These are phyloP conservation scores for Linaria vulgaris DNA, from an alignment of 257 asterid genomes.

Conservation along the genomic window DNA sequence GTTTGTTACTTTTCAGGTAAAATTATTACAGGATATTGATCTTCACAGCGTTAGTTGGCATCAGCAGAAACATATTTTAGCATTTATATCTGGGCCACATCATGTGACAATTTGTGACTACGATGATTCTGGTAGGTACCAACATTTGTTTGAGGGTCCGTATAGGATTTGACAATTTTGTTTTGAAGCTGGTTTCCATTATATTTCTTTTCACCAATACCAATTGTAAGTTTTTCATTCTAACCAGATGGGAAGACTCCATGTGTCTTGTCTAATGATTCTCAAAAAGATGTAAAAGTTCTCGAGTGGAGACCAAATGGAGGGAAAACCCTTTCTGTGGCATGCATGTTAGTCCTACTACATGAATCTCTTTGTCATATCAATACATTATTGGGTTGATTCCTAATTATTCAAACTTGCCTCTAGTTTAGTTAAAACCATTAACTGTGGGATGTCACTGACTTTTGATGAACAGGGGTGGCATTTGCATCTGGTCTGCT, in stretches of 20 bases:
- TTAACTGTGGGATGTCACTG: slow-evolving; percentile 23
- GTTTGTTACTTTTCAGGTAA: slow-evolving; percentile 49
- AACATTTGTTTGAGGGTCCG: slow-evolving; percentile 14
- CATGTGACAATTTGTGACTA: slow-evolving; percentile 78
- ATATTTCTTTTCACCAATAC: neutral
- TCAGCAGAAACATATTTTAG: slow-evolving; percentile 68
- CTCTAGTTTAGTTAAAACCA: slow-evolving; percentile 13
- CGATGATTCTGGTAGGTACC: slow-evolving; percentile 67
- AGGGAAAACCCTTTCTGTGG: slow-evolving; percentile 82
- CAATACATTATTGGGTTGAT: neutral
- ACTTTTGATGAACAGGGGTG: slow-evolving; percentile 62
- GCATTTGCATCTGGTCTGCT: slow-evolving; percentile 96
- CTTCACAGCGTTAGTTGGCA: slow-evolving; percentile 83
- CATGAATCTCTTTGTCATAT: slow-evolving; percentile 19
- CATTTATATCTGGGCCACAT: slow-evolving; percentile 79
- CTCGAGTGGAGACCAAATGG: slow-evolving; percentile 97
- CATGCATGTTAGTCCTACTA: slow-evolving; percentile 76
- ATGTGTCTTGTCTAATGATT: slow-evolving; percentile 58
- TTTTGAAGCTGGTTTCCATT: slow-evolving; percentile 15
- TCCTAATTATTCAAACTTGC: slow-evolving; percentile 11
- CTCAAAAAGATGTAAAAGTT: slow-evolving; percentile 70
- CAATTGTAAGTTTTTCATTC: slow-evolving; percentile 1
- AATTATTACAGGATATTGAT: slow-evolving; percentile 58
- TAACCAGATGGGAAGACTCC: slow-evolving; percentile 69
- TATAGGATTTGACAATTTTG: slow-evolving; percentile 10